Evolutionary conservation across 225 moss, liverwort and hornwort species (phyloP).

Genomic region (Rhytidiadelphus loreus): DNA sequence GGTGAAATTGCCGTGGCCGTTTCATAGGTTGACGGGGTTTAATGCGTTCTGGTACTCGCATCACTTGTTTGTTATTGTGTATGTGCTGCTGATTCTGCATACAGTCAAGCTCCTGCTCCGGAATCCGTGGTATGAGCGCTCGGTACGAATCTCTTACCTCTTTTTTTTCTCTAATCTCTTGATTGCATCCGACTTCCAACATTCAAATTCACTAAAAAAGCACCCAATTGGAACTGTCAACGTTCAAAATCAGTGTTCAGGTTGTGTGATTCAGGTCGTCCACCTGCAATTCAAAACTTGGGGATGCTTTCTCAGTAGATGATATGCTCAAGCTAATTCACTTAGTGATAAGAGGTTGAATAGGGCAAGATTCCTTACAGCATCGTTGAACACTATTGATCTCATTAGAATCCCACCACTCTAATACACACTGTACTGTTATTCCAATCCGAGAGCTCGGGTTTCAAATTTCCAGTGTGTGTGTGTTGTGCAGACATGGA

Average conservation of each 20-base stretch:
- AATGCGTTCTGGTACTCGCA: constrained; percentile 99
- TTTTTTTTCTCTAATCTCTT: not conserved
- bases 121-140: constrained; percentile 51
- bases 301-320: not conserved
- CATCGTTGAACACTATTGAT: not conserved
- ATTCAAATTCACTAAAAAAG: not conserved
- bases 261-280: not conserved
- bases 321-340: not conserved
- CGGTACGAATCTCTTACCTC: constrained; percentile 20
- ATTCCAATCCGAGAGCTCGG: not conserved
- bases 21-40: constrained; percentile 85
- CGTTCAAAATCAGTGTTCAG: not conserved
- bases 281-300: not conserved
- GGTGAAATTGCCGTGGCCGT: constrained; percentile 87
- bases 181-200: not conserved
- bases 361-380: not conserved
- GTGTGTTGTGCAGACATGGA: constrained; percentile 61
- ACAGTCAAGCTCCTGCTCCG: constrained; percentile 54
- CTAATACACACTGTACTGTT: not conserved
- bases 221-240: not conserved
- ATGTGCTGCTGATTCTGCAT: constrained; percentile 71
- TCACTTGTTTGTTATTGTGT: constrained; percentile 85
- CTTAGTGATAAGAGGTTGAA: not conserved
- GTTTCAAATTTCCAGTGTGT: not conserved
- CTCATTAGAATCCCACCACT: not conserved